phyloP scores from a whole-genome alignment of 805 yeast genomes.

The Kuraishia floccosa region DNA sequence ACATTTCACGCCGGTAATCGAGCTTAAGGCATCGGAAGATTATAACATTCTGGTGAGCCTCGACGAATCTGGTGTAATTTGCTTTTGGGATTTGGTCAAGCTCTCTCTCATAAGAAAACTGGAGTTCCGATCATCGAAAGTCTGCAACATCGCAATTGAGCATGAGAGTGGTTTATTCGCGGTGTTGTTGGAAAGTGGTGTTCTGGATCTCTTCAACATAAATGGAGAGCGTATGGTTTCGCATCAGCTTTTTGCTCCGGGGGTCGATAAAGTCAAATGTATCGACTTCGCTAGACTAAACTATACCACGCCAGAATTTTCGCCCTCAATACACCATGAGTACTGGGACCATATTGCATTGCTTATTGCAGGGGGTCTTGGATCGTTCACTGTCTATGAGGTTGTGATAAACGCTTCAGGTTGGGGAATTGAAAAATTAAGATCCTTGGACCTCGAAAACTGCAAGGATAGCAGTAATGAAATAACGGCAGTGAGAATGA shows the following conservation, averaged over 20 bases:
- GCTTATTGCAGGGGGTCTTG: constrained; percentile 25
- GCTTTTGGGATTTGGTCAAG: constrained; percentile 55
- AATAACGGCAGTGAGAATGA: constrained; percentile 21
- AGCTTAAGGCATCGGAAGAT: constrained; percentile 36
- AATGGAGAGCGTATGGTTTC: constrained; percentile 36
- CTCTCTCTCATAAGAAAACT: constrained; percentile 39
- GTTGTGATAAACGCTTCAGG: constrained; percentile 1
- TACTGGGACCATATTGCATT: constrained; percentile 25
- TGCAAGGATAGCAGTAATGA: constrained; percentile 6
- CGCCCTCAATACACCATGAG: constrained; percentile 14
- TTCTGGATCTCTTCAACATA: constrained; percentile 30
- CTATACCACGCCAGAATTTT: constrained; percentile 4
- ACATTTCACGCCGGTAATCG: constrained; percentile 35
- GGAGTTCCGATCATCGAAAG: too few species aligned
- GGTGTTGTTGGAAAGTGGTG: constrained; percentile 12
- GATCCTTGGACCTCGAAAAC: constrained; percentile 11
- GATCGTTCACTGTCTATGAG: too few species aligned
- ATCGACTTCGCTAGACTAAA: constrained; percentile 10
- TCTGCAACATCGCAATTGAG: constrained; percentile 30
- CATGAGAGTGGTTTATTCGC: constrained; percentile 45
- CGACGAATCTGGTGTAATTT: constrained; percentile 42
- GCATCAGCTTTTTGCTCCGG: constrained; percentile 8
- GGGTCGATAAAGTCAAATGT: constrained; percentile 6
- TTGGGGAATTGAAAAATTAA: constrained; percentile 14
- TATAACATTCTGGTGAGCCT: constrained; percentile 44